These are phyloP conservation scores for Zygnema circumcarinatum DNA, from an alignment of 139 green algal genomes.

Conservation along the genomic window DNA sequence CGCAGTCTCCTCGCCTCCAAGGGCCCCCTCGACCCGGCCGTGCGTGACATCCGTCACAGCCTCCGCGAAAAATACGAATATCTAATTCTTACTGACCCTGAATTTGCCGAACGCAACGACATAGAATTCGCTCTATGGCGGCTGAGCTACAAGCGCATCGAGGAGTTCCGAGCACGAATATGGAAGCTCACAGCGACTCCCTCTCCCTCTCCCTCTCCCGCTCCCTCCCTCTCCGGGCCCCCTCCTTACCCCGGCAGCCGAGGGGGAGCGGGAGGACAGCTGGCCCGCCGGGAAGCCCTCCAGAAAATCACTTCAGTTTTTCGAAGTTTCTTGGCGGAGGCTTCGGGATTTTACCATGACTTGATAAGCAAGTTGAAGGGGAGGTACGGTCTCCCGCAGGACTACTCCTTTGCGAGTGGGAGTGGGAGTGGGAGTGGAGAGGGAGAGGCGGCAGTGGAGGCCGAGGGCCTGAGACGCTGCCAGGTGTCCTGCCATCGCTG, in stretches of 20 bases:
- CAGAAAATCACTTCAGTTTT: conserved; percentile 41
- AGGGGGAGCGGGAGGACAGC: background rate
- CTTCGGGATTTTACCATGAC: conserved; percentile 58
- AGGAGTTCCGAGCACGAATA: conserved; percentile 57
- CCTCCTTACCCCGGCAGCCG: conserved; percentile 18
- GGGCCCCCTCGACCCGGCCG: conserved; percentile 23
- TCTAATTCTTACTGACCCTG: conserved; percentile 42
- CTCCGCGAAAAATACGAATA: conserved; percentile 51
- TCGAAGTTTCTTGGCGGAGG: conserved; percentile 49
- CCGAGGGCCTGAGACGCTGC: background rate
- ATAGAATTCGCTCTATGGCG: conserved; percentile 51
- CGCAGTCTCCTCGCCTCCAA: conserved; percentile 29
- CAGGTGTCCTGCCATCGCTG: conserved; percentile 53
- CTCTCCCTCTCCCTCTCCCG: background rate
- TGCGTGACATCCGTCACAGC: conserved; percentile 15
- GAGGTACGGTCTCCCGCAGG: conserved; percentile 29
- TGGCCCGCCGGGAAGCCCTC: conserved; percentile 16
- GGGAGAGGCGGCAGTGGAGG: background rate
- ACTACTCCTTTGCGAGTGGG: background rate
- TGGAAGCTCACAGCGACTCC: conserved; percentile 18
- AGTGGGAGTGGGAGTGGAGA: background rate
- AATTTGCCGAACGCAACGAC: conserved; percentile 28
- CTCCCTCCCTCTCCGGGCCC: too few species aligned
- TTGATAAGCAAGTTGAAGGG: conserved; percentile 55
- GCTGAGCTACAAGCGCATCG: conserved; percentile 55